Evolutionary conservation across 75 land plant species (phyloP).

Genomic region (Chamaecyparis obtusa): DNA sequence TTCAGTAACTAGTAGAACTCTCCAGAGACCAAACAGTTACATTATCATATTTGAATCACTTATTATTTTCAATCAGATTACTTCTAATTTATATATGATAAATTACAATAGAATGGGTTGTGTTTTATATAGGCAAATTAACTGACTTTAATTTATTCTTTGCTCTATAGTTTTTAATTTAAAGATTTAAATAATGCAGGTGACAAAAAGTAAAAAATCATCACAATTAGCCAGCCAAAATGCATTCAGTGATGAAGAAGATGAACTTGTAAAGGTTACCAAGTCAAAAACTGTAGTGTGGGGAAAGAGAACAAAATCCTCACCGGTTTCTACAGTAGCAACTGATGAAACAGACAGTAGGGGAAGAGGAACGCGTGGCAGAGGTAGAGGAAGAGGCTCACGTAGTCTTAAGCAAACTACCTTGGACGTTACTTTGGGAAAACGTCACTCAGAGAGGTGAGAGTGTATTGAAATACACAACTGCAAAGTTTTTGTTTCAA

Average conservation of each 20-base stretch:
- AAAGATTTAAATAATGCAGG: slow-evolving; percentile 19
- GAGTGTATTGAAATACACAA: background rate
- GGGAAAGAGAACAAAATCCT: slow-evolving; percentile 32
- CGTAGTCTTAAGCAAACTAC: slow-evolving; percentile 78
- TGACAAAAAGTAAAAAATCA: slow-evolving; percentile 27
- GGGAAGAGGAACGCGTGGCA: slow-evolving; percentile 55
- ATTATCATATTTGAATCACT: background rate
- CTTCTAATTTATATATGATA: slow-evolving; percentile 12
- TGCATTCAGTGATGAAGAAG: slow-evolving; percentile 86
- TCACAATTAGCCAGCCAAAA: slow-evolving; percentile 20
- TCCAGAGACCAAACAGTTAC: background rate
- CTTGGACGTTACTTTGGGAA: slow-evolving; percentile 50
- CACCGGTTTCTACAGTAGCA: slow-evolving; percentile 29
- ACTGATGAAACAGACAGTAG: slow-evolving; percentile 31
- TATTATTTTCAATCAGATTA: background rate
- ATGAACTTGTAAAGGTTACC: slow-evolving; percentile 28
- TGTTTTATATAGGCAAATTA: background rate
- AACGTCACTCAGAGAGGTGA: slow-evolving; percentile 65
- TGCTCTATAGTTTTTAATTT: background rate
- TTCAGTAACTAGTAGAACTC: background rate
- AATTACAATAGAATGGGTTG: background rate
- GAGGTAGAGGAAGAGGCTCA: slow-evolving; percentile 52
- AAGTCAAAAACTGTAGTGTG: slow-evolving; percentile 34
- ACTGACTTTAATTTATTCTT: background rate
- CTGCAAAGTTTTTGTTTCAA: background rate